Evolutionary conservation across 2,329 filamentous ascomycete genomes (phyloP).

Genomic region (Phaeosphaeriaceae sp.): DNA sequence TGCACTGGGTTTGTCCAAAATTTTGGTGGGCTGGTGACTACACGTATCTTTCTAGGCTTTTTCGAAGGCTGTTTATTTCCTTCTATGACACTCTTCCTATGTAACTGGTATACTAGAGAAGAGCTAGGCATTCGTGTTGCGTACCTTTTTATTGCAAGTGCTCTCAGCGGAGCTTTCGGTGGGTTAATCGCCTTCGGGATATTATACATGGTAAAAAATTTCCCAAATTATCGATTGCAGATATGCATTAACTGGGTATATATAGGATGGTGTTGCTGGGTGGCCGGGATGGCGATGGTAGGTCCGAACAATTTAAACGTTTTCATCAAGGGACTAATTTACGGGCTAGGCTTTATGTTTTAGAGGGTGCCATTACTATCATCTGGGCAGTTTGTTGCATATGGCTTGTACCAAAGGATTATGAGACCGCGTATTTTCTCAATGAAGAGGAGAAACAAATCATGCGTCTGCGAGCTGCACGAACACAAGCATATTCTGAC

Average conservation of each 20-base stretch:
- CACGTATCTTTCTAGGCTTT: slow-evolving; percentile 34
- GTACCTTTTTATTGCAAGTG: slow-evolving; percentile 38
- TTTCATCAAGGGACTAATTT: background rate
- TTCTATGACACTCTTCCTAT: slow-evolving; percentile 38
- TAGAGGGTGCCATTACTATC: slow-evolving; percentile 42
- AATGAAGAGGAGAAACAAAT: slow-evolving; percentile 36
- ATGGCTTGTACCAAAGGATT: slow-evolving; percentile 40
- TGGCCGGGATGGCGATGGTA: slow-evolving; percentile 4
- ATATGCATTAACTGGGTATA: background rate
- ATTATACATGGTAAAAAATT: slow-evolving; percentile 25
- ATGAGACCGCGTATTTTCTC: slow-evolving; percentile 44
- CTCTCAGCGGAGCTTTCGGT: slow-evolving; percentile 36
- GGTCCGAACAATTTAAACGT: background rate
- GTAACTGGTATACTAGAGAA: slow-evolving; percentile 42
- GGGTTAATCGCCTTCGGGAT: slow-evolving; percentile 39
- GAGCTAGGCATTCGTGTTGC: slow-evolving; percentile 38
- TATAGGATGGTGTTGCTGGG: background rate
- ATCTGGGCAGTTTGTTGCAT: slow-evolving; percentile 36
- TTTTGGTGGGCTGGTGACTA: slow-evolving; percentile 27
- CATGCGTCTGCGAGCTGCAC: slow-evolving; percentile 37
- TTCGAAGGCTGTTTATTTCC: slow-evolving; percentile 45
- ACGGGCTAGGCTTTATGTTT: slow-evolving; percentile 32
- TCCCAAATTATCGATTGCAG: too few relatives aligned
- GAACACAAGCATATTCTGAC: slow-evolving; percentile 40
- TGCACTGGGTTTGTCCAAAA: slow-evolving; percentile 30